Evolutionary conservation across 352 stramenopile genomes (phyloP), one percentile per base, ranked within the genome.

Genomic region (Plasmopara viticola): DNA sequence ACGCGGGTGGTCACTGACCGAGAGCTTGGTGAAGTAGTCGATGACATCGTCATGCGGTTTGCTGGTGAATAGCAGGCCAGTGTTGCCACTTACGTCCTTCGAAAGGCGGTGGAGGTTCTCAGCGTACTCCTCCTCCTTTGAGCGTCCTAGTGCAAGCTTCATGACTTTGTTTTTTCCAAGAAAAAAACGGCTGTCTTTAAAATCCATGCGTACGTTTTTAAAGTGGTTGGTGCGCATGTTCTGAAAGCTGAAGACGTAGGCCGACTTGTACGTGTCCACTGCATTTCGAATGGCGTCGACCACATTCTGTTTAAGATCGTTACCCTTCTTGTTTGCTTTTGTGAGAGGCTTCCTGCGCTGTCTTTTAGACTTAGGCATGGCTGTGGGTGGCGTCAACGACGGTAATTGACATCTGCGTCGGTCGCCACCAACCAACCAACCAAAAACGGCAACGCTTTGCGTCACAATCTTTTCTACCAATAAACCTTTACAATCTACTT

Each of bases 161-260:
- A 98, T 92, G 37, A 99, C 80, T 76, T 98, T 98, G 78, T 99
- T 99, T 74, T 98, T 98, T 60, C 96, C 96, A 48, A 99, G 65
- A 63, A 99, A 98, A 70, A 99, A 98, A 50, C 87, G 84, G 61
- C 79, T 91, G 55, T 97, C 90, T 31, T 89, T 92, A 63, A 98
- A 98, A 64, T 98, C 90, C 58, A 97, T 78, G 42, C 96, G 89
- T 51, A 99, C 91, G 47, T 98, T 85, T 69, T 98, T 99, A 69
- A 99, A 98, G 66, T 98, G 94, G 77, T 96, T 98, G 53, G 90
- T 98, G 69, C 96, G 81, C 94, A 99, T 98, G 74, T 99, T 99
- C 62, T 98, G 85, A 72, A 96, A 99, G 30, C 83, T 95, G 72
- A 99, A 99, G 15, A 98, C 80, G 62, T 97, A 99, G 9, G 98